Percentiles rank a stretch among this genome's conserved stretches.
These are phyloP conservation scores for Rhizopogon roseolus DNA, from an alignment of 768 basidiomycete species.

Conservation along the genomic window DNA sequence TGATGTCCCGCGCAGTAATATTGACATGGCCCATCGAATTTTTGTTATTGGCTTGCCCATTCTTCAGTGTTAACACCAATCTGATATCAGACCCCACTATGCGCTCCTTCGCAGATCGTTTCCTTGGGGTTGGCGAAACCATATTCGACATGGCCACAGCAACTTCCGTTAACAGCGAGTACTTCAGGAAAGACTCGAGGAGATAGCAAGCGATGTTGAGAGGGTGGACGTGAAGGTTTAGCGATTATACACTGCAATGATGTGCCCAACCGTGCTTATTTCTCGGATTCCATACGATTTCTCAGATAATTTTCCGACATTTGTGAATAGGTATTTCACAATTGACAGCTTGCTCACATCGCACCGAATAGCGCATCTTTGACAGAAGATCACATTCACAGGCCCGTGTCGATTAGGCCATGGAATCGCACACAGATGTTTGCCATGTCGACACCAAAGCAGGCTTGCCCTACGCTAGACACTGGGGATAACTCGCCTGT, in stretches of 20 bases:
- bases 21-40: background rate
- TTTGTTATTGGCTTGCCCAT: constrained; percentile 2
- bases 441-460: no score
- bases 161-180: constrained; percentile 80
- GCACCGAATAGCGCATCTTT: no score
- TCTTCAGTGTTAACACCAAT: constrained; percentile 56
- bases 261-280: no score
- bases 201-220: constrained; percentile 17
- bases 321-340: no score
- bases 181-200: constrained; percentile 61
- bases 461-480: no score
- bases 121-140: constrained; percentile 83
- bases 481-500: no score
- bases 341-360: no score
- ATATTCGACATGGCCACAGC: constrained; percentile 84
- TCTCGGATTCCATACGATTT: no score
- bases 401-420: no score
- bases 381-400: no score
- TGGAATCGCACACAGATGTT: no score
- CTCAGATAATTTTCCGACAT: no score
- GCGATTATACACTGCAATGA: background rate
- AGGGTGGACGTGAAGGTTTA: background rate
- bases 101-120: constrained; percentile 73
- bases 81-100: constrained; percentile 73
- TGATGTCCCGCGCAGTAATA: background rate